Conservation (phyloP, 768 basidiomycete species). For the Suillus tomentosus region DNA sequence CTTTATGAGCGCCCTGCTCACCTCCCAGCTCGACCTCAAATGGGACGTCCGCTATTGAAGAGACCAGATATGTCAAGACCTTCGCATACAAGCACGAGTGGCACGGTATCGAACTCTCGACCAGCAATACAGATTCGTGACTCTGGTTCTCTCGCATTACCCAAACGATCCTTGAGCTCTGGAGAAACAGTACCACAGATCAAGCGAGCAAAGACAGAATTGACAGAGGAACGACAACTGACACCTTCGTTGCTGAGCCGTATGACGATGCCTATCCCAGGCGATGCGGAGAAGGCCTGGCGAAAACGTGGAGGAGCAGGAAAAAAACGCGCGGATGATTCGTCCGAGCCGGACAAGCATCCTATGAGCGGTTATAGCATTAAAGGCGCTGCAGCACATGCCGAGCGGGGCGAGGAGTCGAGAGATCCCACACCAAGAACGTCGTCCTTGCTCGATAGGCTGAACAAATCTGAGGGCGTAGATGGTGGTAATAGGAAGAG, state of each 20-base stretch:
- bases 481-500: conserved; percentile 30
- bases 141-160: conserved; percentile 18
- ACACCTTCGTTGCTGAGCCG: conserved; percentile 49
- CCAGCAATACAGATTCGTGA: conserved; percentile 14
- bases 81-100: conserved; percentile 12
- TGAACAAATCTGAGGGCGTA: conserved; percentile 23
- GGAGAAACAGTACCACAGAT: conserved; percentile 34
- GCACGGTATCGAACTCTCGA: conserved; percentile 15
- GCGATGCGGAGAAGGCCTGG: conserved; percentile 17
- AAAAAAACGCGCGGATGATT: conserved; percentile 24
- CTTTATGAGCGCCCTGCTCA: conserved; percentile 27
- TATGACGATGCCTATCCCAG: conserved; percentile 27
- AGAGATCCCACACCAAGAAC: conserved; percentile 15
- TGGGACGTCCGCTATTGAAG: conserved; percentile 17
- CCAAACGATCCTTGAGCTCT: conserved; percentile 29
- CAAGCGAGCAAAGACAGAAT: conserved; percentile 36
- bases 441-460: conserved; percentile 39
- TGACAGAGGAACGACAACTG: conserved; percentile 28
- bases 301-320: conserved; percentile 18
- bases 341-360: conserved; percentile 33
- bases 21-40: conserved; percentile 27
- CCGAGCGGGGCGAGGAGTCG: conserved; percentile 23
- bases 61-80: conserved; percentile 20
- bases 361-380: conserved; percentile 52
- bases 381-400: conserved; percentile 50